Base-by-base conservation (phyloP, 768 basidiomycete genomes). In the Infundibulicybe gibba region DNA sequence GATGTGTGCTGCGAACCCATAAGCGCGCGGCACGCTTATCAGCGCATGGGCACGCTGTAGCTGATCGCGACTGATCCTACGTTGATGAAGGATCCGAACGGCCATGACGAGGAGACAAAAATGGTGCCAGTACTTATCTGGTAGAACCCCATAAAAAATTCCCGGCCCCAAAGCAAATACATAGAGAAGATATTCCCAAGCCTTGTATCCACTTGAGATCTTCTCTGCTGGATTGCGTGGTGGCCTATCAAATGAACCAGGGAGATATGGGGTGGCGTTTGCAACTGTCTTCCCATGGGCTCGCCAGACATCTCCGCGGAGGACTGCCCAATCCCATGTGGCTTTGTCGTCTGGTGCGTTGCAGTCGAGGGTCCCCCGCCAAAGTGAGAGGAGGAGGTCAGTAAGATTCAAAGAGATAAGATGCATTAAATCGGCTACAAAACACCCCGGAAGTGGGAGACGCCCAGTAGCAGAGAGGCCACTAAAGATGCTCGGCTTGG, bases 211-310 rank as follows among this genome's bases (percentile, higher is more conserved):
- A 25, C 47, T 54, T 53, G 32, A 49, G 3, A 68, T 54, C 44
- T 69, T 69, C 45, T 65, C 59, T 0, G 64, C 63, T 17, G 57
- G 55, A 42, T 70, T 66, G 1, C 62, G 58, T 0, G 65, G 70
- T 3, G 65, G 57, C 14, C 60, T 55, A 44, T 67, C 63, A 48
- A 66, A 69, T 0, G 61, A 69, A 6, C 60, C 56, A 6, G 66
- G 65, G 6, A 68, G 49, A 45, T 60, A 64, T 3, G 31, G 47
- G 0, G 44, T 39, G 0, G 59, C 47, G 11, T 30, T 44, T 0
- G 55, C 66, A 3, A 71, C 67, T 0, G 30, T 44, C 17, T 39
- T 16, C 3, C 66, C 65, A 51, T 69, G 66, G 2, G 14, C 19
- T 31, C 54, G 53, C 67, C 68, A 69, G 5, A 48, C 15, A 0